phyloP scores from a whole-genome alignment of 75 land plant species.

The Selaginella moellendorffii region DNA sequence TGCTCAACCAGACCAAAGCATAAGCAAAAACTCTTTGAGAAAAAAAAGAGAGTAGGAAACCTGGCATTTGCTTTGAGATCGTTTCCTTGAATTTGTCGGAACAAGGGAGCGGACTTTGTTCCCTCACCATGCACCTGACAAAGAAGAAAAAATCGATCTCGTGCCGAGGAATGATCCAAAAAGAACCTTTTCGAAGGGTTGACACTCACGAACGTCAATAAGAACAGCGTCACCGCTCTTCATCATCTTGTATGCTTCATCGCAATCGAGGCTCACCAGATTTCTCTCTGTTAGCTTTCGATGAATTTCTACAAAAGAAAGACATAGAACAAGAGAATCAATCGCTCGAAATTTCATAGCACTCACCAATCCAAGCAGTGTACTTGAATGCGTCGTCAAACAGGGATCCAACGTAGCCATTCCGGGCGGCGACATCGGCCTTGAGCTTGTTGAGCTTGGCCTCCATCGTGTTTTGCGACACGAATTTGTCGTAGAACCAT shows the following conservation, averaged over 20 bases:
- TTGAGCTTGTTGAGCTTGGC: constrained; percentile 31
- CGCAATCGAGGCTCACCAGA: constrained; percentile 17
- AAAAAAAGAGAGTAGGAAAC: no score
- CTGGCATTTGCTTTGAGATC: constrained; percentile 22
- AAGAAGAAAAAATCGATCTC: background rate
- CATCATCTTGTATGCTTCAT: constrained; percentile 14
- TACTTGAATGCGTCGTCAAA: constrained; percentile 35
- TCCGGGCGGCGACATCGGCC: constrained; percentile 20
- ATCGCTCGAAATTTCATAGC: background rate
- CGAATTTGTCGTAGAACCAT: constrained; percentile 32
- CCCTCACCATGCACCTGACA: constrained; percentile 16
- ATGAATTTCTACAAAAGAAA: constrained; percentile 21
- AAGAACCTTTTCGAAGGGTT: constrained; percentile 18
- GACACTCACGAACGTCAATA: constrained; percentile 23
- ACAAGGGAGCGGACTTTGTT: constrained; percentile 20
- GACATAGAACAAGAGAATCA: no score
- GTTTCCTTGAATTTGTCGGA: constrained; percentile 21
- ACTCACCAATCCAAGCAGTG: constrained; percentile 29
- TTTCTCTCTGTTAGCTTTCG: constrained; percentile 28
- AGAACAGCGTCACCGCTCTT: constrained; percentile 16
- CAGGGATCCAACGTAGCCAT: constrained; percentile 30
- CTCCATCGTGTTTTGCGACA: constrained; percentile 29
- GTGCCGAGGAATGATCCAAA: background rate
- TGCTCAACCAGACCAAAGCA: background rate
- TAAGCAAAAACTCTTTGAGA: background rate